A percentile compares a stretch with the other conserved stretches of the same genome.
Conservation (phyloP, 225 moss, liverwort and hornwort genomes). For the Marchantia paleacea region DNA sequence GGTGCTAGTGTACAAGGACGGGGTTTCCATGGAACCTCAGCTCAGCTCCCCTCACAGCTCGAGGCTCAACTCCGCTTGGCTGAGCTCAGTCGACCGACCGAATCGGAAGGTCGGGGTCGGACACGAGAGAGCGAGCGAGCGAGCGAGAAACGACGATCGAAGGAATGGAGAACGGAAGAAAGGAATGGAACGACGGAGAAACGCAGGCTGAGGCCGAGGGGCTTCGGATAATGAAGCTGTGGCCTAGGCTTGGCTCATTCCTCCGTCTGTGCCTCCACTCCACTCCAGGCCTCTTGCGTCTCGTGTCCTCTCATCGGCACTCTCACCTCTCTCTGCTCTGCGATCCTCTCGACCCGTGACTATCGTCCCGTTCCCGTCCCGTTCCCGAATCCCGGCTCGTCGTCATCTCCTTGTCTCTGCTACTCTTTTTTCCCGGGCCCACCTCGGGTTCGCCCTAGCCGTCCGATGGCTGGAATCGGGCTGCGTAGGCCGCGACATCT, state of each 20-base stretch:
- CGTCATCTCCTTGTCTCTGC: conserved; percentile 1
- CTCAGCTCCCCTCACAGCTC: no score
- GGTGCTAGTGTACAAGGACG: background rate
- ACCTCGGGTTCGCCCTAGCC: no score
- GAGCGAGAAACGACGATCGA: background rate
- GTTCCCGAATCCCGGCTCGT: no score
- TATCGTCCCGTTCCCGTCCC: background rate
- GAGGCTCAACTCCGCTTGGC: background rate
- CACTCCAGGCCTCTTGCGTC: background rate
- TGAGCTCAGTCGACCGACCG: background rate
- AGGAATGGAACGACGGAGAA: background rate
- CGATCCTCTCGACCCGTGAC: background rate
- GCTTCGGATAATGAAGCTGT: conserved; percentile 19
- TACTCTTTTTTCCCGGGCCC: background rate
- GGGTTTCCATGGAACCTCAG: background rate
- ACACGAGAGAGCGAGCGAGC: background rate
- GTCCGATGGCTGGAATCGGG: no score
- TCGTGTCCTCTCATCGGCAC: background rate
- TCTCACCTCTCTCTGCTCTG: background rate
- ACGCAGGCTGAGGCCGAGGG: background rate
- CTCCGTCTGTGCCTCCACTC: background rate
- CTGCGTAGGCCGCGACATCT: no score
- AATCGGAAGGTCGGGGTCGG: background rate
- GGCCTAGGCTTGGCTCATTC: conserved; percentile 14
- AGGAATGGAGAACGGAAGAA: background rate